Base-by-base conservation (phyloP, 1,284 basidiomycete genomes). In the Boletus nobilissimus region DNA sequence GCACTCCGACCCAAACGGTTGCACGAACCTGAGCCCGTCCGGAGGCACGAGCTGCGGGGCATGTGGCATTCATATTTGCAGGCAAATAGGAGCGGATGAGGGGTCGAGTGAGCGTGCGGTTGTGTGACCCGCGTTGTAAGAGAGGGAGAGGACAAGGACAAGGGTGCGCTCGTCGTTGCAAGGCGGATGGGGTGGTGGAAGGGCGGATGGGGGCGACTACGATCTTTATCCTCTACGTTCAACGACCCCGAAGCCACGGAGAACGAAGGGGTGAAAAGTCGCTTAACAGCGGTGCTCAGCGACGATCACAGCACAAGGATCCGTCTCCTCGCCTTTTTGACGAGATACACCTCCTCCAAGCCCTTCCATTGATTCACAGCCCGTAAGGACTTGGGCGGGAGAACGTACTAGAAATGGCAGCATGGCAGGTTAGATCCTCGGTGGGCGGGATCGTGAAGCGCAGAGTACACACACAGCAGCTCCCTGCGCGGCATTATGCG, bases 291-390 rank as follows among this genome's bases (percentile, higher is more conserved):
- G 86, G 89, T 98, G 97, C 73, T 95, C 97, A 69, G 97, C 99
- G 87, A 99, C 94, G 82, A 99, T 89, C 81, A 99, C 98, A 54
- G 97, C 98, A 85, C 98, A 99, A 74, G 98, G 97, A 78, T 98
- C 98, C 19, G 98, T 99, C 88, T 97, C 94, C 86, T 94, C 92
- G 76, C 93, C 96, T 94, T 89, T 86, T 94, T 94, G 83, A 99
- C 96, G 86, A 95, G 94, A 89, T 99, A 99, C 26, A 95, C 94
- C 81, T 97, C 92, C 79, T 94, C 89, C 78, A 99, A 92, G 16
- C 97, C 97, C 87, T 99, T 98, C 77, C 95, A 94, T 86, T 94
- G 92, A 91, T 99, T 99, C 77, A 97, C 98, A n/a, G 90, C 91
- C 82, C 95, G 94, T 78, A 99, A 92, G 84, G 97, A 97, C 76